A percentile compares a stretch with the other conserved stretches of the same genome.
Evolutionary conservation across 2,329 filamentous ascomycete genomes (phyloP).

Genomic region (Xylariaceae sp.): DNA sequence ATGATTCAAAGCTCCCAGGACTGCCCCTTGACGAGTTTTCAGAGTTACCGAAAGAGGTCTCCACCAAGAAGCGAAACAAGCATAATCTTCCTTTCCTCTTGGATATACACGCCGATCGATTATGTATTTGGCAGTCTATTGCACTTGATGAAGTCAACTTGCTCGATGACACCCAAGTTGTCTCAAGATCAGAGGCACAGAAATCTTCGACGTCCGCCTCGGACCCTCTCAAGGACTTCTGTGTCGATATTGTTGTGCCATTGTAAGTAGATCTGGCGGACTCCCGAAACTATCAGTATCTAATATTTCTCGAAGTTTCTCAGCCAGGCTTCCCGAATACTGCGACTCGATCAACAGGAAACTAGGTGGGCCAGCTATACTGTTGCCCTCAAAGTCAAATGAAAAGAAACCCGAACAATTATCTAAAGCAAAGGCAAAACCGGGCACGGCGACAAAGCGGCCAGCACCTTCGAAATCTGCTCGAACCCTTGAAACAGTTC

Average conservation of each 20-base stretch:
- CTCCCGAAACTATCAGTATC: conserved; percentile 18
- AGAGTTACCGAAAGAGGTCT: conserved; percentile 42
- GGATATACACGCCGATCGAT: conserved; percentile 75
- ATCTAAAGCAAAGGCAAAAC: conserved; percentile 53
- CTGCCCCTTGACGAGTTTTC: conserved; percentile 45
- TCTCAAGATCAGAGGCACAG: conserved; percentile 42
- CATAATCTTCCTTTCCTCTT: conserved; percentile 70
- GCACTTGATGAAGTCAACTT: conserved; percentile 63
- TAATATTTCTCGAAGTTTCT: conserved; percentile 64
- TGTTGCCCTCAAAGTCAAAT: conserved; percentile 59
- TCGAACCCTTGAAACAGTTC: conserved; percentile 66
- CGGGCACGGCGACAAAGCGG: conserved; percentile 59
- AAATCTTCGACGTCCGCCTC: conserved; percentile 50
- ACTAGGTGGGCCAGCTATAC: conserved; percentile 72
- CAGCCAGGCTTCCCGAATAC: conserved; percentile 73
- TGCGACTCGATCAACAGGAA: conserved; percentile 76
- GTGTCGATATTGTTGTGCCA: conserved; percentile 78
- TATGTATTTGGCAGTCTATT: conserved; percentile 85
- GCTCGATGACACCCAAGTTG: conserved; percentile 55
- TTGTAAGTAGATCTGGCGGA: conserved; percentile 61
- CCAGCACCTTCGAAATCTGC: conserved; percentile 47
- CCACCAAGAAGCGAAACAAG: conserved; percentile 62
- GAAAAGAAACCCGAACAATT: conserved; percentile 54
- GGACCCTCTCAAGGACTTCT: conserved; percentile 77
- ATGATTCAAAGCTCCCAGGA: conserved; percentile 55